Evolutionary conservation across 2,329 filamentous ascomycete genomes (phyloP).

Genomic region (Aspergillus quadrilineatus): DNA sequence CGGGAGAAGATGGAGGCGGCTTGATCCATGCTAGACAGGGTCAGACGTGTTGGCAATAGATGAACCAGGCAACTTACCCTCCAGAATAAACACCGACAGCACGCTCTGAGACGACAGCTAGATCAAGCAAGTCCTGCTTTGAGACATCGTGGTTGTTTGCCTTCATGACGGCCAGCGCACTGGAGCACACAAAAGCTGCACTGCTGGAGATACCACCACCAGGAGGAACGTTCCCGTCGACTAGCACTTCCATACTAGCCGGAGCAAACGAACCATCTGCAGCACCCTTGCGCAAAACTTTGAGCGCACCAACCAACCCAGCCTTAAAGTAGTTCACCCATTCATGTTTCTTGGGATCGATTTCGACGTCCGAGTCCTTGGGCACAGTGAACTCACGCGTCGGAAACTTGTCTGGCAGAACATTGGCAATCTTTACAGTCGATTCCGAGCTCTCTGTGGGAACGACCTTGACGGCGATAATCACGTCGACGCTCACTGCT

Average conservation of each 20-base stretch:
- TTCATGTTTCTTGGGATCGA: constrained; percentile 81
- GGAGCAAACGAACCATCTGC: constrained; percentile 61
- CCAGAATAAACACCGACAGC: constrained; percentile 95
- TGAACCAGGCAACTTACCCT: constrained; percentile 57
- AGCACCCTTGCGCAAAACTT: constrained; percentile 69
- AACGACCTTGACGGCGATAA: constrained; percentile 72
- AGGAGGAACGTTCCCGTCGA: constrained; percentile 88
- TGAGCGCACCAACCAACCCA: constrained; percentile 77
- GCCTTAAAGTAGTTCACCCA: constrained; percentile 99
- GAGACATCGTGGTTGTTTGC: constrained; percentile 82
- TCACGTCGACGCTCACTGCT: constrained; percentile 86
- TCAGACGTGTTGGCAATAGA: constrained; percentile 8
- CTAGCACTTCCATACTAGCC: constrained; percentile 78
- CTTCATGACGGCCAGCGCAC: constrained; percentile 80
- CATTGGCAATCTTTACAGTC: constrained; percentile 76
- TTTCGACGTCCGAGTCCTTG: constrained; percentile 62
- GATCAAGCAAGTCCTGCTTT: constrained; percentile 87
- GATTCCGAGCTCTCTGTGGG: constrained; percentile 46
- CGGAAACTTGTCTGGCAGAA: constrained; percentile 73
- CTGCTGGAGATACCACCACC: constrained; percentile 92
- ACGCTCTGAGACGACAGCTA: constrained; percentile 91
- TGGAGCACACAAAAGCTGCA: constrained; percentile 89
- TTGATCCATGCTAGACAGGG: constrained; percentile 78
- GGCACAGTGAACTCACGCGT: constrained; percentile 72
- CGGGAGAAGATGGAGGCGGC: constrained; percentile 91